A percentile compares a stretch with the other conserved stretches of the same genome.
Conservation (phyloP, 208 protist genomes). For the Leishmania mexicana region DNA sequence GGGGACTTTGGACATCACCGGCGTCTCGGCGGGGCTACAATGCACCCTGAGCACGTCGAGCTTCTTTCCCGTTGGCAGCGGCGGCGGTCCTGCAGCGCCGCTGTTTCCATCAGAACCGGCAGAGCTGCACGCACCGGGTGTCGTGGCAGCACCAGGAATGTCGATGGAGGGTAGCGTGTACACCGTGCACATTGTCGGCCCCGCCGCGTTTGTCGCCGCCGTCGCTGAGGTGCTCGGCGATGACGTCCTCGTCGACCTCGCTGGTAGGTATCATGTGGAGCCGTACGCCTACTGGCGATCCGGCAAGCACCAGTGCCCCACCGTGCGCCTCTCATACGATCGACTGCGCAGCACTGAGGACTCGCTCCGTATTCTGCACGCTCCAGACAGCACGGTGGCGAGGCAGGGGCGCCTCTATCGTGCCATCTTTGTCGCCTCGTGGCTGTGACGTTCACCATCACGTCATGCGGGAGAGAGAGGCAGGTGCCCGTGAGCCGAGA, state of each 20-base stretch:
- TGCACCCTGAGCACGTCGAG: slow-evolving; percentile 5
- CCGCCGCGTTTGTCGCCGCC: slow-evolving; percentile 1
- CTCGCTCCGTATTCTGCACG: slow-evolving; percentile 10
- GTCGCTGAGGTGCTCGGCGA: slow-evolving; percentile 5
- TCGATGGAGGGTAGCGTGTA: background rate
- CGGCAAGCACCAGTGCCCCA: background rate
- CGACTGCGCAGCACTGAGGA: slow-evolving; percentile 20
- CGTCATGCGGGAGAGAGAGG: background rate
- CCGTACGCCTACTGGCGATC: slow-evolving; percentile 8
- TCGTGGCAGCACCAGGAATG: no score
- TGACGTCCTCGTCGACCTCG: slow-evolving; percentile 9
- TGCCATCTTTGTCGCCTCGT: slow-evolving; percentile 3
- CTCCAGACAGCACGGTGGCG: background rate
- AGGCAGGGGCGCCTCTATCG: slow-evolving; percentile 12
- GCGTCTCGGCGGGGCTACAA: background rate
- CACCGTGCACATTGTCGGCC: slow-evolving; percentile 4
- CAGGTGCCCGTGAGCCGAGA: background rate
- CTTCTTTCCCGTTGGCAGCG: background rate
- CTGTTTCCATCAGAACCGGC: no score
- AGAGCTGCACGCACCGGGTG: no score
- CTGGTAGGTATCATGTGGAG: background rate
- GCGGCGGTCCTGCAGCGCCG: background rate
- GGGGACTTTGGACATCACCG: background rate
- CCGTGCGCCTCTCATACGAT: slow-evolving; percentile 2
- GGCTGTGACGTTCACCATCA: background rate